These are phyloP conservation scores for Penicillium paradoxum DNA, from an alignment of 495 filamentous ascomycete genomes.

Conservation along the genomic window DNA sequence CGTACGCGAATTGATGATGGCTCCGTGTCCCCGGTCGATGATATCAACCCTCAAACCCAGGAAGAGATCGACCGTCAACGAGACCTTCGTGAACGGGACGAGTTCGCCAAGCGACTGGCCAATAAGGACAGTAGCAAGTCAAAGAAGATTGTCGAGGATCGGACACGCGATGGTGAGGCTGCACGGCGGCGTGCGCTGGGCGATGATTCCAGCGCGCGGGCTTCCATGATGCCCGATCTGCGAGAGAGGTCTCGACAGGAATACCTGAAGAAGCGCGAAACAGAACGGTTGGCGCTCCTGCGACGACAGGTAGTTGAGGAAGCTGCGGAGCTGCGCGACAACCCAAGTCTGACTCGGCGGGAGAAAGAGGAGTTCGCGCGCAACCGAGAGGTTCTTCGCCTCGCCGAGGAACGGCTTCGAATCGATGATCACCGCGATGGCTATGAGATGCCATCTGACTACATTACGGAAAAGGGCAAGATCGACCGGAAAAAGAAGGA, in stretches of 20 bases:
- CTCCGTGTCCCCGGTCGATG: constrained; percentile 41
- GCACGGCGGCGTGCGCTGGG: constrained; percentile 57
- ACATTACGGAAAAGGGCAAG: constrained; percentile 88
- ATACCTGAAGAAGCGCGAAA: constrained; percentile 88
- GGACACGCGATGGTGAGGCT: constrained; percentile 53
- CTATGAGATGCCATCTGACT: constrained; percentile 90
- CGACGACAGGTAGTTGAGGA: constrained; percentile 93
- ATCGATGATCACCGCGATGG: constrained; percentile 94
- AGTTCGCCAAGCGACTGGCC: constrained; percentile 68
- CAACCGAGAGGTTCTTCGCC: constrained; percentile 77
- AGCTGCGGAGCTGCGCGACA: constrained; percentile 71
- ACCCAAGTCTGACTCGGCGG: constrained; percentile 63
- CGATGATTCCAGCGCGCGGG: constrained; percentile 57
- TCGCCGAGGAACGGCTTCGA: constrained; percentile 81
- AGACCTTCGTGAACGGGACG: constrained; percentile 67
- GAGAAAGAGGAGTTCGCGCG: constrained; percentile 91
- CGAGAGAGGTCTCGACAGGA: constrained; percentile 81
- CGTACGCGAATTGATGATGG: constrained; percentile 54
- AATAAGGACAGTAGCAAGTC: constrained; percentile 63
- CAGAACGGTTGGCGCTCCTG: constrained; percentile 75
- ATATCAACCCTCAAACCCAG: constrained; percentile 55
- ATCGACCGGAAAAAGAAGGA: constrained; percentile 88
- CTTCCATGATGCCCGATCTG: constrained; percentile 67
- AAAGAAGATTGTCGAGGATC: constrained; percentile 71
- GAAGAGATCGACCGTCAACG: constrained; percentile 53